Conservation (phyloP, 1,284 basidiomycete species). For the Testicularia cyperi region DNA sequence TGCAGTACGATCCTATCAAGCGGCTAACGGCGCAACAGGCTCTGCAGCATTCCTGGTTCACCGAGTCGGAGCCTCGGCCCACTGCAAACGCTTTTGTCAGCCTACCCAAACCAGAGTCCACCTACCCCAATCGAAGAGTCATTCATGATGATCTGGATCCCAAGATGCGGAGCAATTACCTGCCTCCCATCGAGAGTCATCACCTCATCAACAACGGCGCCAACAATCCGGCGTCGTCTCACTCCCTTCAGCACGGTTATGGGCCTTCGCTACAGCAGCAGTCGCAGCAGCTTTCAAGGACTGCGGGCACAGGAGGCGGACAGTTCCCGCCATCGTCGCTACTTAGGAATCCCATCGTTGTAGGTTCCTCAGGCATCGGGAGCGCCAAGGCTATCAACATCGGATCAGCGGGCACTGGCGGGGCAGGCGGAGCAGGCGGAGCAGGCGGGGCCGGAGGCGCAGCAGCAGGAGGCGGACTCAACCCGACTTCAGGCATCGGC, state of each 20-base stretch:
- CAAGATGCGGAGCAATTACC: slow-evolving; percentile 53
- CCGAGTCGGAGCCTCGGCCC: slow-evolving; percentile 61
- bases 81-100: slow-evolving; percentile 56
- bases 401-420: no score
- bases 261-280: no score
- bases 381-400: no score
- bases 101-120: slow-evolving; percentile 60
- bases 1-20: slow-evolving; percentile 80
- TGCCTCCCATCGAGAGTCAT: slow-evolving; percentile 24
- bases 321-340: no score
- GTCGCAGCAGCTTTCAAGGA: no score
- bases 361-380: no score
- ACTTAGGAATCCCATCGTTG: no score
- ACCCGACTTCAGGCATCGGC: slow-evolving; percentile 1
- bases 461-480: background rate
- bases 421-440: no score
- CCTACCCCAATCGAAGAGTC: slow-evolving; percentile 63
- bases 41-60: slow-evolving; percentile 70
- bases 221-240: no score
- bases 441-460: background rate
- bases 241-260: no score
- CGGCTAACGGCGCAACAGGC: slow-evolving; percentile 81
- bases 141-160: slow-evolving; percentile 65
- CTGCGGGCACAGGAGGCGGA: no score
- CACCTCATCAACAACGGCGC: no score